Percentiles rank a stretch among this genome's conserved stretches.
phyloP scores from a whole-genome alignment of 176 grass and related monocot genomes.

The Elymus sibiricus region DNA sequence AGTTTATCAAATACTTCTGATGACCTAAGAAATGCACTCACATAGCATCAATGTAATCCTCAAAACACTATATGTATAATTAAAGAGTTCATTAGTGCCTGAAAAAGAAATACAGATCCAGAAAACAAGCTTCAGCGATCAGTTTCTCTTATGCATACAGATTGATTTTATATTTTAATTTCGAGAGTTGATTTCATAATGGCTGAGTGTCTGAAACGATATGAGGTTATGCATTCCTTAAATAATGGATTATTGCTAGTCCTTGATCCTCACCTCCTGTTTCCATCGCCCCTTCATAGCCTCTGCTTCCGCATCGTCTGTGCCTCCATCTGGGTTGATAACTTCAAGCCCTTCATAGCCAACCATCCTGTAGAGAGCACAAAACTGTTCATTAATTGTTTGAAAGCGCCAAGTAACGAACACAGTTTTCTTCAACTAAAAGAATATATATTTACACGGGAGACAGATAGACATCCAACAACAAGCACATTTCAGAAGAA shows the following conservation, averaged over 20 bases:
- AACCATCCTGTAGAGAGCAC: constrained; percentile 49
- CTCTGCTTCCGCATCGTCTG: constrained; percentile 84
- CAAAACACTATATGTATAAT: neutral
- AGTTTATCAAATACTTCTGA: neutral
- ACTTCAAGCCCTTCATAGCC: constrained; percentile 98
- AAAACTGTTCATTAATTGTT: neutral
- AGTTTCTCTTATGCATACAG: neutral
- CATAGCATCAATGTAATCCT: constrained; percentile 7
- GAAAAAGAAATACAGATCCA: neutral
- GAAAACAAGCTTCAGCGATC: neutral
- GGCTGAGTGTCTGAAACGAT: neutral
- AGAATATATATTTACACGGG: neutral
- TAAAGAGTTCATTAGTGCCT: neutral
- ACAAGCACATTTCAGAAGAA: neutral
- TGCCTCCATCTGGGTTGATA: constrained; percentile 91
- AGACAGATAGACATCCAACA: neutral
- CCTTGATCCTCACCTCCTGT: constrained; percentile 59
- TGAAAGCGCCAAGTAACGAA: neutral
- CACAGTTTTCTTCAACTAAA: neutral
- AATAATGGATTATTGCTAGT: neutral
- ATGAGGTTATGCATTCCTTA: neutral
- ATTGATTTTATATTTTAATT: neutral
- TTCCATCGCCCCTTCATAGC: constrained; percentile 88
- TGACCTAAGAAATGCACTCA: neutral
- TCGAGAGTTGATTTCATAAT: neutral